phyloP scores from a whole-genome alignment of 169 alveolate genomes.

The Babesia bigemina region DNA sequence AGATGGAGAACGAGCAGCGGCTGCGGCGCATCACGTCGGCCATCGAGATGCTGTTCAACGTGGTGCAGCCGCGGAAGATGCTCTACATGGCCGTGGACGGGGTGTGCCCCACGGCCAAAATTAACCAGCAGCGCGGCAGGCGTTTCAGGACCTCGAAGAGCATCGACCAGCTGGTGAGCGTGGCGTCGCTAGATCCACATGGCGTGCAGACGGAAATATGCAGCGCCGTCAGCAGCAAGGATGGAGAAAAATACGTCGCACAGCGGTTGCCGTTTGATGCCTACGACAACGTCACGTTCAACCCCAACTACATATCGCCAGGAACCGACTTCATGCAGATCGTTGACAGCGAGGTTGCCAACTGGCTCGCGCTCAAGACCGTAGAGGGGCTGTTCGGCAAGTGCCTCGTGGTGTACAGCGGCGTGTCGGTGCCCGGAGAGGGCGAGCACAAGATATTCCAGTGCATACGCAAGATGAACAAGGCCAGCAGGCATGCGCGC shows the following conservation, averaged over 20 bases:
- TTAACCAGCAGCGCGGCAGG: constrained; percentile 97
- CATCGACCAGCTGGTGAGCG: constrained; percentile 30
- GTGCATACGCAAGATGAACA: constrained; percentile 71
- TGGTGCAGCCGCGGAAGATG: constrained; percentile 93
- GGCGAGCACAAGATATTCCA: constrained; percentile 99
- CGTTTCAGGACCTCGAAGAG: constrained; percentile 80
- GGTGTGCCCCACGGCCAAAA: constrained; percentile 99
- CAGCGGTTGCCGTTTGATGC: constrained; percentile 85
- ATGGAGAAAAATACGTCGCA: constrained; percentile 37
- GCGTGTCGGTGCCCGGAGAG: constrained; percentile 97
- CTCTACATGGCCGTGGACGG: constrained; percentile 98
- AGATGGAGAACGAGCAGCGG: constrained; percentile 64
- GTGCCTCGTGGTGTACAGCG: constrained; percentile 92
- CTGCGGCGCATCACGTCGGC: constrained; percentile 60
- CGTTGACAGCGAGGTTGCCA: constrained; percentile 80
- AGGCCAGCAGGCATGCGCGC: constrained; percentile 26
- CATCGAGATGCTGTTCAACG: constrained; percentile 43
- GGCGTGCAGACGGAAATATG: constrained; percentile 61
- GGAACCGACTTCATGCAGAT: constrained; percentile 96
- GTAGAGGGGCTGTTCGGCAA: constrained; percentile 68
- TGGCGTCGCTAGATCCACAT: neutral
- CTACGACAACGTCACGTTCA: constrained; percentile 60
- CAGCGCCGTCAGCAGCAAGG: constrained; percentile 52
- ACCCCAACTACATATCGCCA: constrained; percentile 95
- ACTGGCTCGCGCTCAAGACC: constrained; percentile 65